Base-by-base conservation (phyloP, 345 rosid genomes). In the Hibiscus syriacus region DNA sequence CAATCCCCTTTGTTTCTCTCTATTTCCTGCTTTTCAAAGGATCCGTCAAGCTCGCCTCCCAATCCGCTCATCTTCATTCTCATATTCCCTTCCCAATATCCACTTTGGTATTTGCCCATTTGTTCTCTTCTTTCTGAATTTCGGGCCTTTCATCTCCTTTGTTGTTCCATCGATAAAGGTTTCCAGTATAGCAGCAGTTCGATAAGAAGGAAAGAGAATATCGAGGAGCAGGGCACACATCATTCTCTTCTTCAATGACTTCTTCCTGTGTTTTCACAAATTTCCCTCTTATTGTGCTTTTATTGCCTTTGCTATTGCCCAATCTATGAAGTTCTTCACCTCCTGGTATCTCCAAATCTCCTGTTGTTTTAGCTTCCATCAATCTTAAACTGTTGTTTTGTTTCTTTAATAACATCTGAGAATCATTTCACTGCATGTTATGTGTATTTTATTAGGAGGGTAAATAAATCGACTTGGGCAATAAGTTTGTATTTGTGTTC, bases 281-380 rank as follows among this genome's bases (percentile, higher is more conserved):
- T 72, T 88, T 73, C 55, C 94, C 94, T 73, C 87, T 92, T 29
- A 63, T 88, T 84, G 82, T 16, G 85, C 98, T 50, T 4, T 87
- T 4, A 45, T 79, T 3, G 77, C 93, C 30, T 84, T 87, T 69
- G 77, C 82, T 63, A 58, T 92, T 64, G 91, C 92, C 36, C 98
- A 92, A 65, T 64, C 79, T 60, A 73, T 72, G 73, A 90, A 92
- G 80, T 41, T 86, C 77, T 83, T 90, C 79, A 83, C 87, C 74
- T 61, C 83, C 79, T 79, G 96, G 97, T 87, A 85, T 50, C n/a
- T 55, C 56, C 30, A 60, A 38, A 49, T 32, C 52, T 17, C 1
- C 3, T n/a, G n/a, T 12, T 13, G 16, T 11, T 41, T 11, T 43
- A 5, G 48, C 5, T 43, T 52, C 56, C 23, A 20, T 39, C 13